A percentile compares a stretch with the other conserved stretches of the same genome.
phyloP scores from a whole-genome alignment of 2,329 filamentous ascomycete genomes.

The Neofusicoccum parvum region DNA sequence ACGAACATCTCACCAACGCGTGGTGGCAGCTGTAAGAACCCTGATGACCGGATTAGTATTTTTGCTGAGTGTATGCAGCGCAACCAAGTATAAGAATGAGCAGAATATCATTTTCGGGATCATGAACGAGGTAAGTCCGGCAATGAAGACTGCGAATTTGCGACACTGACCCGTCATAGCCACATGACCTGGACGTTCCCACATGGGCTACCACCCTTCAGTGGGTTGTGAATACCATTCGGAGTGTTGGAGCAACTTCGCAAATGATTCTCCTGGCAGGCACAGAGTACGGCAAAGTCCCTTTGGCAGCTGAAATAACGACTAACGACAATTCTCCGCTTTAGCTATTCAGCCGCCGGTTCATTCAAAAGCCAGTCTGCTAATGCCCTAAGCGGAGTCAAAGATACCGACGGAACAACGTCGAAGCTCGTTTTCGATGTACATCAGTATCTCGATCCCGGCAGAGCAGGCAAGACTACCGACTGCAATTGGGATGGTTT shows the following conservation, averaged over 20 bases:
- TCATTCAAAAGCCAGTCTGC: not conserved
- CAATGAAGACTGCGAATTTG: too few relatives aligned
- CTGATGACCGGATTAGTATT: not conserved
- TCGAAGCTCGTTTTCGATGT: conserved; percentile 50
- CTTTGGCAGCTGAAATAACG: not conserved
- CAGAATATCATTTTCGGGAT: conserved; percentile 14
- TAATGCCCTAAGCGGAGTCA: not conserved
- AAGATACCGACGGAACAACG: not conserved
- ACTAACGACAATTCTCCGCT: too few relatives aligned
- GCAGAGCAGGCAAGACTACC: conserved; percentile 57
- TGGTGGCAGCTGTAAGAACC: conserved; percentile 10
- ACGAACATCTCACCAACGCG: conserved; percentile 7
- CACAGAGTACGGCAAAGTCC: not conserved
- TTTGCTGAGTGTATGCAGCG: not conserved
- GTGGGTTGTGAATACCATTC: conserved; percentile 18
- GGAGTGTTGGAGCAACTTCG: conserved; percentile 7
- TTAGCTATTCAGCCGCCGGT: not conserved
- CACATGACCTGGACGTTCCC: conserved; percentile 3
- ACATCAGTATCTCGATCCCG: conserved; percentile 63
- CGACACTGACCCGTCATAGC: not conserved
- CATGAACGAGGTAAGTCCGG: conserved; percentile 11
- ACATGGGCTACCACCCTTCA: conserved; percentile 18
- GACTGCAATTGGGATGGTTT: conserved; percentile 59
- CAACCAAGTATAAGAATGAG: conserved; percentile 13
- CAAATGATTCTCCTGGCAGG: conserved; percentile 13